Conservation (phyloP, 495 filamentous ascomycete genomes). For the Bathelium albidoporum region DNA sequence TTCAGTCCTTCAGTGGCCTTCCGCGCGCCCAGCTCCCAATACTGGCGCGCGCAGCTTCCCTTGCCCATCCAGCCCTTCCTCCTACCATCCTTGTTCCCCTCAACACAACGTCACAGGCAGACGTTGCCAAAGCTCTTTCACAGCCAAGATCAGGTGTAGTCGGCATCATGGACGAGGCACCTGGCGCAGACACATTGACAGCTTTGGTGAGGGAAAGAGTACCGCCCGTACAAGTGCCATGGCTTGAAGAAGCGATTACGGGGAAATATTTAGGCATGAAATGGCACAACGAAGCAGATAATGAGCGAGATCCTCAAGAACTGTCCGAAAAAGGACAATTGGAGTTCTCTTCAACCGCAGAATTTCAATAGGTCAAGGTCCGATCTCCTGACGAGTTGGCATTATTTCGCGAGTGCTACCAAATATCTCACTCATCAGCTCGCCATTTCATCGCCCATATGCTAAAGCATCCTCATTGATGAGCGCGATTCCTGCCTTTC, state of each 20-base stretch:
- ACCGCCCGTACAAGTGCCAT: slow-evolving; percentile 27
- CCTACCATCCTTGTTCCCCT: slow-evolving; percentile 46
- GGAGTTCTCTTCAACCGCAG: no score
- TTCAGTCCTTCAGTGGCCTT: slow-evolving; percentile 37
- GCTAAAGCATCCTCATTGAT: slow-evolving; percentile 31
- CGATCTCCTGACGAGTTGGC: no score
- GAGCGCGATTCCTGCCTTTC: slow-evolving; percentile 34
- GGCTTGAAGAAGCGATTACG: slow-evolving; percentile 24
- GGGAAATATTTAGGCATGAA: slow-evolving; percentile 12
- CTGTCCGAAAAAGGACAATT: no score
- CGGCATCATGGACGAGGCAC: slow-evolving; percentile 41
- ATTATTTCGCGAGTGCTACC: not conserved
- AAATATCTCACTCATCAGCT: not conserved
- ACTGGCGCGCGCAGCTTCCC: slow-evolving; percentile 43
- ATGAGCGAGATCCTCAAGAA: no score
- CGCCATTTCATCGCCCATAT: slow-evolving; percentile 14
- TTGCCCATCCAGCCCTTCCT: slow-evolving; percentile 25
- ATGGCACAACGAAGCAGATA: not conserved
- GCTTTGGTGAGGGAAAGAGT: slow-evolving; percentile 42
- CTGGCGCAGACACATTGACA: slow-evolving; percentile 39
- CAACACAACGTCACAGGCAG: slow-evolving; percentile 40
- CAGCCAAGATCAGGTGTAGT: slow-evolving; percentile 51
- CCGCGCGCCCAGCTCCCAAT: slow-evolving; percentile 46
- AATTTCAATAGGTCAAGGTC: no score
- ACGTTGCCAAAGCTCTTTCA: slow-evolving; percentile 40